Conservation (phyloP, 2,329 filamentous ascomycete species). For the Cladosporium sp. region DNA sequence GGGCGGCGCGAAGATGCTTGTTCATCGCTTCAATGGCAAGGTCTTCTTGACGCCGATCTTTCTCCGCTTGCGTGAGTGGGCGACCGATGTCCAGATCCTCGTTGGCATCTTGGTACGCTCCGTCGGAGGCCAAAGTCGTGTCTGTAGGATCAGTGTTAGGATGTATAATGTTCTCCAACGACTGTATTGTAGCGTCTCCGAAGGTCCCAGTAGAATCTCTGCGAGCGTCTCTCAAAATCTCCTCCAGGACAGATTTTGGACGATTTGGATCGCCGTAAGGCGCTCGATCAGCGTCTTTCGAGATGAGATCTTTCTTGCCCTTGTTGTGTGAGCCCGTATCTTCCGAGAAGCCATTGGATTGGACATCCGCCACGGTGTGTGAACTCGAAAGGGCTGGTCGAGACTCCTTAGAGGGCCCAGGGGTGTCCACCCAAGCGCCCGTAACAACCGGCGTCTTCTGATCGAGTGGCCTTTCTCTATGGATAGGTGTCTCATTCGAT, state of each 20-base stretch:
- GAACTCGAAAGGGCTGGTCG: neutral
- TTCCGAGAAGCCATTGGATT: neutral
- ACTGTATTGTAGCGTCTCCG: constrained; percentile 51
- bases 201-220: constrained; percentile 34
- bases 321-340: neutral
- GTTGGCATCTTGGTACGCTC: constrained; percentile 15
- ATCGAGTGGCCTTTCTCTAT: neutral
- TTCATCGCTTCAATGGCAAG: constrained; percentile 45
- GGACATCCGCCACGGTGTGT: neutral
- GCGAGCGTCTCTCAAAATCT: constrained; percentile 42
- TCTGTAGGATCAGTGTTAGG: constrained; percentile 30
- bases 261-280: constrained; percentile 2
- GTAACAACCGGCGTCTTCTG: constrained; percentile 45
- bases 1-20: constrained; percentile 40
- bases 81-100: constrained; percentile 8
- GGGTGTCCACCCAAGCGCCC: constrained; percentile 52
- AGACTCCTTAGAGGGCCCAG: constrained; percentile 19
- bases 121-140: constrained; percentile 27
- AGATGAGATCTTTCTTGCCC: neutral
- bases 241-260: constrained; percentile 38
- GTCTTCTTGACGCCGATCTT: constrained; percentile 44
- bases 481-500: neutral
- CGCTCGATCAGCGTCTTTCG: neutral
- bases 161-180: constrained; percentile 47
- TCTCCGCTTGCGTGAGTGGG: constrained; percentile 41